Conservation (phyloP, 305 asterid species). For the Rubia tinctorum region DNA sequence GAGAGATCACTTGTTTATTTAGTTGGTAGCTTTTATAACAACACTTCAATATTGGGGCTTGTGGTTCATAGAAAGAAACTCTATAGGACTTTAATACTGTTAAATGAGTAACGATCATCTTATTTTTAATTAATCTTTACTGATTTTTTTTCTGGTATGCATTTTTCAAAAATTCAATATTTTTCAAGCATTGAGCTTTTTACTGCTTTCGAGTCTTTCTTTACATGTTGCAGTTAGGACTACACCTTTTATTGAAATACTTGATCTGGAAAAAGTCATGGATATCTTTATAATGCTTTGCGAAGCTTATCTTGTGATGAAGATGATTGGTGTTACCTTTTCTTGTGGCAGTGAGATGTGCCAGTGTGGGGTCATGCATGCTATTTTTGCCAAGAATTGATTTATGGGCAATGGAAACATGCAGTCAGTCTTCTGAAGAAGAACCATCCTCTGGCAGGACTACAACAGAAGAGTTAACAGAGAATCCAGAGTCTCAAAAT, state of each 20-base stretch:
- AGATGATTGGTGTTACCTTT: slow-evolving; percentile 2
- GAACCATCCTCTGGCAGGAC: slow-evolving; percentile 15
- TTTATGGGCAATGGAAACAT: slow-evolving; percentile 83
- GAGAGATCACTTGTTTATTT: slow-evolving; percentile 3
- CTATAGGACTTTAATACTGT: not conserved
- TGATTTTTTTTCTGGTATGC: not conserved
- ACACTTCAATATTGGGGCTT: not conserved
- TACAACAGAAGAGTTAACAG: slow-evolving; percentile 18
- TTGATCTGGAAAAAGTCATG: not conserved
- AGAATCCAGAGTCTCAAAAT: slow-evolving; percentile 31
- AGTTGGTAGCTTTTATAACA: not conserved
- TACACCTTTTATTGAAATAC: not conserved
- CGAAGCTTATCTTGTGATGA: not conserved
- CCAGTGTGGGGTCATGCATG: slow-evolving; percentile 58
- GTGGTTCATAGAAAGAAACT: not conserved
- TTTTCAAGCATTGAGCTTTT: not conserved
- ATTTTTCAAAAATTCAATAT: not conserved
- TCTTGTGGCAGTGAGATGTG: slow-evolving; percentile 74
- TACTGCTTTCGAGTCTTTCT: not conserved
- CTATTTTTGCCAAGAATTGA: slow-evolving; percentile 89
- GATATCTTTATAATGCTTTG: not conserved
- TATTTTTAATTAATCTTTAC: not conserved
- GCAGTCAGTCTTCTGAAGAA: slow-evolving; percentile 35
- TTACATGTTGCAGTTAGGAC: not conserved
- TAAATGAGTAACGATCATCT: not conserved